Evolutionary conservation across 139 green algal genomes (phyloP), one percentile per base, ranked within the genome.

Genomic region (Pseudopediastrum boryanum): DNA sequence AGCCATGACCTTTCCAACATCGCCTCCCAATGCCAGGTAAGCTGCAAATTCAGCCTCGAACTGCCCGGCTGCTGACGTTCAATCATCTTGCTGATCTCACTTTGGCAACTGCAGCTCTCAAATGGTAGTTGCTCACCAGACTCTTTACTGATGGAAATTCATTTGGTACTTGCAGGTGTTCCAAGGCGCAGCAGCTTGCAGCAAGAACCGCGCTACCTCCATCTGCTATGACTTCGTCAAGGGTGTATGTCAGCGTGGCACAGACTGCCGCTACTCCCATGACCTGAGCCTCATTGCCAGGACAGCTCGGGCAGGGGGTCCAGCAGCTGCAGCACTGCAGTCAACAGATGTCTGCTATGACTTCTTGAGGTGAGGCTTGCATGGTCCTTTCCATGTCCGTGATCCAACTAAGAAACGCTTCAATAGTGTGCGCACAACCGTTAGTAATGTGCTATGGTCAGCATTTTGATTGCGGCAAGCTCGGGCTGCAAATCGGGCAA

Each of bases 201-300:
- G 2, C 62, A 77, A 46, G 68, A 85, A 43, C 74, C 82, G 79
- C 61, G 81, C 79, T 12, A 81, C 79, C 46, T 89, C 89, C 51
- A 95, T 96, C 72, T 97, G 93, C 88, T 97, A 95, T 77, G 93
- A 97, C 78, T 96, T 95, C 83, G 90, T 95, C 2, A 95, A 96
- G 81, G 91, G 90, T 42, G 75, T 89, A 36, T 97, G 93, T 76
- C 69, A 74, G 10, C 84, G 90, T 3, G 93, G 93, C 8, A 66
- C 67, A 6, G 86, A 92, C 3, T 96, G 92, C 81, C 82, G 90
- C 33, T 97, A 96, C 88, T 90, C 82, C 10, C 93, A 97, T 69
- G 93, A 97, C 87, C 86, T 93, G 25, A 85, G 83, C 25, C 71
- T 88, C 25, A 91, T 93, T 58, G 88, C 83, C 0, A 67, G 86